Conservation (phyloP, 768 basidiomycete species). For the Obba rivulosa region DNA sequence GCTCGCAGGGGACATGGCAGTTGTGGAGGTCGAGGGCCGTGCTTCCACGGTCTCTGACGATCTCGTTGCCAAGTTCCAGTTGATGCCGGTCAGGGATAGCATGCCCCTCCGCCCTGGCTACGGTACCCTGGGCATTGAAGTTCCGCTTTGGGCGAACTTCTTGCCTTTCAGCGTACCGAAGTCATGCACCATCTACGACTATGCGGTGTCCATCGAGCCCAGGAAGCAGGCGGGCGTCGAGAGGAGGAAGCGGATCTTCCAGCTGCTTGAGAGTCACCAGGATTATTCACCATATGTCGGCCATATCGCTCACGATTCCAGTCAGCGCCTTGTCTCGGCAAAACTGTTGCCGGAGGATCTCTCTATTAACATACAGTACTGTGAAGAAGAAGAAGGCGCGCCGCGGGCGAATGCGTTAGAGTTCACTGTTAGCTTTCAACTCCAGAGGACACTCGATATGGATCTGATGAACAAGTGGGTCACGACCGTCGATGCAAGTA, state of each 20-base stretch:
- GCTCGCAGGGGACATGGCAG: no score
- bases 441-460: conserved; percentile 22
- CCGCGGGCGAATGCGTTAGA: conserved; percentile 32
- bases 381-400: conserved; percentile 34
- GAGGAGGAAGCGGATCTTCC: conserved; percentile 44
- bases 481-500: neutral
- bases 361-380: conserved; percentile 23
- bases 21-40: conserved; percentile 9
- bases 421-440: conserved; percentile 31
- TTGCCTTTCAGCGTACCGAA: conserved; percentile 38
- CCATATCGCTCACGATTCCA: conserved; percentile 44
- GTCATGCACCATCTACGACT: conserved; percentile 45
- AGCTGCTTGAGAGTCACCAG: conserved; percentile 41
- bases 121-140: conserved; percentile 42
- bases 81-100: conserved; percentile 18
- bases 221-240: conserved; percentile 37
- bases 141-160: conserved; percentile 58
- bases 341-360: conserved; percentile 31
- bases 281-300: conserved; percentile 29
- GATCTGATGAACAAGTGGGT: conserved; percentile 26
- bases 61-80: conserved; percentile 26
- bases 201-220: conserved; percentile 44
- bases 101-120: conserved; percentile 53
- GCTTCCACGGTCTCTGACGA: conserved; percentile 2
- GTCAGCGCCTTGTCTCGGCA: conserved; percentile 32